phyloP scores from a whole-genome alignment of 371 early-diverging fungal genomes.

The Syncephalis plumigaleata region DNA sequence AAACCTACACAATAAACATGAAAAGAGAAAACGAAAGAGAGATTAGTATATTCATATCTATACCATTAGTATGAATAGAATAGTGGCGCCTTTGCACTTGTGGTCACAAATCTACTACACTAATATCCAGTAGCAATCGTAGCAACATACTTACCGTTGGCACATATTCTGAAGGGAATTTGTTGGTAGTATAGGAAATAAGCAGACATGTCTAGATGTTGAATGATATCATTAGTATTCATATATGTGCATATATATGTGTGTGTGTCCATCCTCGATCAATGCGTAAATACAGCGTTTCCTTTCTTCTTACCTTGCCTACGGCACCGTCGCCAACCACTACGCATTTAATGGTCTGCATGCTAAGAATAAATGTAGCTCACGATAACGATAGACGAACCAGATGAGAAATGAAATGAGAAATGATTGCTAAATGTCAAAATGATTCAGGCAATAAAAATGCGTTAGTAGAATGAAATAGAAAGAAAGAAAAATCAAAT shows the following conservation, averaged over 20 bases:
- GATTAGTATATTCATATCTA: background rate
- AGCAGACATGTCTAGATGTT: slow-evolving; percentile 74
- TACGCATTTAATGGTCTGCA: slow-evolving; percentile 84
- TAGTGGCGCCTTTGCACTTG: background rate
- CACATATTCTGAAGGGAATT: slow-evolving; percentile 96
- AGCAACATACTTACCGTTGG: slow-evolving; percentile 60
- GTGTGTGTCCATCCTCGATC: background rate
- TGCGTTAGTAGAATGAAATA: background rate
- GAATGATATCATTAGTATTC: background rate
- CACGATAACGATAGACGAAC: too few species aligned
- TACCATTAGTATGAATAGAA: slow-evolving; percentile 1
- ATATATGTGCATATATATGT: too few species aligned
- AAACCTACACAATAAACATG: slow-evolving; percentile 45
- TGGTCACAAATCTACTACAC: background rate
- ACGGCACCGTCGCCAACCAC: slow-evolving; percentile 98
- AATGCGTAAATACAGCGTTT: slow-evolving; percentile 1
- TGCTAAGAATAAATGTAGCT: slow-evolving; percentile 8
- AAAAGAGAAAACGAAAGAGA: slow-evolving; percentile 1
- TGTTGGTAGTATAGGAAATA: slow-evolving; percentile 96
- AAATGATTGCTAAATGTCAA: background rate
- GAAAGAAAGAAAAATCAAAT: too few species aligned
- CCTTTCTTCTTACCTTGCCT: slow-evolving; percentile 56
- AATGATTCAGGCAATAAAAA: background rate
- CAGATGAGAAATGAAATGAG: background rate
- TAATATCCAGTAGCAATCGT: background rate